Conservation (phyloP, 176 grass and related monocot genomes). For the Saccharum officinarum region DNA sequence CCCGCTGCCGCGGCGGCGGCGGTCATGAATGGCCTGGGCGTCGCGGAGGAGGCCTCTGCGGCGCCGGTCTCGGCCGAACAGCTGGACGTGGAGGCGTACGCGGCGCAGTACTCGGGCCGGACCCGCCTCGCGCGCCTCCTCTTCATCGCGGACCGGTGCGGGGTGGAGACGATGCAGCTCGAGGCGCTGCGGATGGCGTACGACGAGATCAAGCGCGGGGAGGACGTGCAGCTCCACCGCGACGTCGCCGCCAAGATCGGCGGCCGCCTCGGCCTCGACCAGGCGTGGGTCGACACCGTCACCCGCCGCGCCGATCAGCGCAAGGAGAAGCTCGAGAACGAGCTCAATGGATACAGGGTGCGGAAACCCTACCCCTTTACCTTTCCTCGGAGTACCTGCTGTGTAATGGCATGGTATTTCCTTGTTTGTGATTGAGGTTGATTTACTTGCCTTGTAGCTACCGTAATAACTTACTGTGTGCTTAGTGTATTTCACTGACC, state of each 20-base stretch:
- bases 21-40: conserved; percentile 55
- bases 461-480: neutral
- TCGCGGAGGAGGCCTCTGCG: conserved; percentile 33
- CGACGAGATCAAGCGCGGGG: conserved; percentile 73
- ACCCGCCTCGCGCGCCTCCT: conserved; percentile 68
- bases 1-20: conserved; percentile 42
- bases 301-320: conserved; percentile 58
- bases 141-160: conserved; percentile 73
- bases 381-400: neutral
- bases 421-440: neutral
- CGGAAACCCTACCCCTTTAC: conserved; percentile 5
- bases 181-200: conserved; percentile 90
- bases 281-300: conserved; percentile 59
- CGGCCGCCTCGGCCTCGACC: conserved; percentile 60
- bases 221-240: conserved; percentile 61
- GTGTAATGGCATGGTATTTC: neutral
- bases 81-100: conserved; percentile 97
- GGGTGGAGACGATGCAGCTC: conserved; percentile 62
- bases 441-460: neutral
- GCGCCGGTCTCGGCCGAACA: conserved; percentile 63
- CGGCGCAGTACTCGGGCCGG: conserved; percentile 73
- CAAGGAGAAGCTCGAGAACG: conserved; percentile 94
- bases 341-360: conserved; percentile 91
- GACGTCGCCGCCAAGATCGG: conserved; percentile 58
- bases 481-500: neutral